Conservation (phyloP, 805 yeast species). For the Starmerella geochares region DNA sequence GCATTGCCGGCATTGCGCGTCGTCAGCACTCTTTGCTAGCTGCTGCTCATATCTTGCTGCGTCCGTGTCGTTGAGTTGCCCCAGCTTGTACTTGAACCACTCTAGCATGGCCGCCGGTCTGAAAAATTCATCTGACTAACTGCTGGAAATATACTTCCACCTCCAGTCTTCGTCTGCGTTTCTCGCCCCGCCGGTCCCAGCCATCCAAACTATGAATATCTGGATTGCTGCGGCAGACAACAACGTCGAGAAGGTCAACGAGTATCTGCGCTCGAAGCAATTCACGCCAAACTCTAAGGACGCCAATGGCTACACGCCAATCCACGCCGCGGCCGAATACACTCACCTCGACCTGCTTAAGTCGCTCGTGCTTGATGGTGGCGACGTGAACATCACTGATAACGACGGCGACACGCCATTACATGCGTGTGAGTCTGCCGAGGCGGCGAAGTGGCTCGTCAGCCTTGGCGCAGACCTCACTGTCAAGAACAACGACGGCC, state of each 20-base stretch:
- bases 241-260: conserved; percentile 47
- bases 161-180: background rate
- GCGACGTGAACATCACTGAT: conserved; percentile 75
- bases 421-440: conserved; percentile 72
- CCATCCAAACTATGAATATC: conserved; percentile 43
- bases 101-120: conserved; percentile 9
- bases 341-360: conserved; percentile 62
- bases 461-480: conserved; percentile 59
- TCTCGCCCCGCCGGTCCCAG: background rate
- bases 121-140: conserved; percentile 11
- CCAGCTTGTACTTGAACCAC: conserved; percentile 19
- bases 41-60: conserved; percentile 16
- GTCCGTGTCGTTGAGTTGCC: conserved; percentile 14
- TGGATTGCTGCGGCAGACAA: conserved; percentile 96
- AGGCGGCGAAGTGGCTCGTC: conserved; percentile 54
- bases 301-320: conserved; percentile 89
- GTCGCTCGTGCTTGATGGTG: conserved; percentile 50
- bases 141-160: background rate
- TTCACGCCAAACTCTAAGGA: conserved; percentile 66
- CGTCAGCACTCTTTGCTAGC: conserved; percentile 47
- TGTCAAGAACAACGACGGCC: conserved; percentile 59
- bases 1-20: conserved; percentile 62
- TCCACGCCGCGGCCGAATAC: conserved; percentile 96
- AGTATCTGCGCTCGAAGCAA: conserved; percentile 41
- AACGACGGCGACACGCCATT: conserved; percentile 91